Conservation (phyloP, 805 yeast genomes). For the Myxozyma melibiosi region DNA sequence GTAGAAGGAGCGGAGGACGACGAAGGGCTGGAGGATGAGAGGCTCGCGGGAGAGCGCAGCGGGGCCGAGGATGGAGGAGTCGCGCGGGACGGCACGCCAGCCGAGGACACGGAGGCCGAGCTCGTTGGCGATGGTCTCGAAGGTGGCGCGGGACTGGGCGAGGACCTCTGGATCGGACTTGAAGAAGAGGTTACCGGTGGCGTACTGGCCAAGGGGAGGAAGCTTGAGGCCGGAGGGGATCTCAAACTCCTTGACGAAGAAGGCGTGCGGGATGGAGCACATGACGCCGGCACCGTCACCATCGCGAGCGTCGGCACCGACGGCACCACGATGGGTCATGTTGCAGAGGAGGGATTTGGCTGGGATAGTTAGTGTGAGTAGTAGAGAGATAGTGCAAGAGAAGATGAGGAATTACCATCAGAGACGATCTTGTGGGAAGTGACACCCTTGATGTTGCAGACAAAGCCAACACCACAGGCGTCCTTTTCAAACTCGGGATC, state of each 20-base stretch:
- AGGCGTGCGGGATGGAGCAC: constrained; percentile 87
- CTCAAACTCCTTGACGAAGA: constrained; percentile 81
- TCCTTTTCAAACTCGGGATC: constrained; percentile 94
- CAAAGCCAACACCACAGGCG: constrained; percentile 98
- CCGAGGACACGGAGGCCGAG: constrained; percentile 83
- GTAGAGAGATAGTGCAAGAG: background rate
- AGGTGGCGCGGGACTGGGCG: constrained; percentile 69
- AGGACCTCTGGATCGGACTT: constrained; percentile 76
- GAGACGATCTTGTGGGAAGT: constrained; percentile 89
- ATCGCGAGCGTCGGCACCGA: constrained; percentile 90
- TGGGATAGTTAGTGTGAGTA: background rate
- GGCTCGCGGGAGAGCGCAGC: constrained; percentile 95
- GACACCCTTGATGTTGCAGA: constrained; percentile 87
- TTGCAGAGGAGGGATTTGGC: constrained; percentile 75
- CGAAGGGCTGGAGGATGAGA: constrained; percentile 85
- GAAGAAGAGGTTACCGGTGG: constrained; percentile 92
- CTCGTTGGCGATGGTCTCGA: constrained; percentile 75
- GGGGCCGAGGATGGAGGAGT: constrained; percentile 91
- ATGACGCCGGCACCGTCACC: constrained; percentile 99
- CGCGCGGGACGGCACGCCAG: constrained; percentile 95
- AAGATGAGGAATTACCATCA: constrained; percentile 58
- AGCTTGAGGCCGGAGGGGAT: constrained; percentile 65
- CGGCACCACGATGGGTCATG: constrained; percentile 99
- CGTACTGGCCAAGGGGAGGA: constrained; percentile 85
- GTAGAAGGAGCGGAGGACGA: constrained; percentile 62